phyloP scores from a whole-genome alignment of 768 basidiomycete species.

The Lactifluus volemus region DNA sequence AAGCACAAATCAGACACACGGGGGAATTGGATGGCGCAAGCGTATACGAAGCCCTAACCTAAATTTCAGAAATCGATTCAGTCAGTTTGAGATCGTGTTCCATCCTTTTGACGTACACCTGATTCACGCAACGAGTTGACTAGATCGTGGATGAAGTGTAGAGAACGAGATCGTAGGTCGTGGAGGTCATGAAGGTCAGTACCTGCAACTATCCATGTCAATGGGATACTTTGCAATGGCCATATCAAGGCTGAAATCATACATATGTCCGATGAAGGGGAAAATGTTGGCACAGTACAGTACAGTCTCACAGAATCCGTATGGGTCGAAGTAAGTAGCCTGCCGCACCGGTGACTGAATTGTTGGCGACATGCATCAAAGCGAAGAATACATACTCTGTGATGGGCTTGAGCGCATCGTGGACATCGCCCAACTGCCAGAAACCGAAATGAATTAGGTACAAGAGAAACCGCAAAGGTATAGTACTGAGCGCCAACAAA shows the following conservation, averaged over 20 bases:
- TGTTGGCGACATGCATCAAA: neutral
- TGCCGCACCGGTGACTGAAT: constrained; percentile 22
- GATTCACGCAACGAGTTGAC: constrained; percentile 48
- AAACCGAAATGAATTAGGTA: constrained; percentile 2
- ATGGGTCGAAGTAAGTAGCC: constrained; percentile 41
- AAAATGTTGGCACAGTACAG: constrained; percentile 64
- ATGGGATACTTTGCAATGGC: too few relatives aligned
- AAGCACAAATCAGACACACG: constrained; percentile 48
- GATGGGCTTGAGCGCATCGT: constrained; percentile 54
- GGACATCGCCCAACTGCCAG: constrained; percentile 41
- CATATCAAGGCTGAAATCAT: constrained; percentile 22
- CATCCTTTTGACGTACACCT: constrained; percentile 38
- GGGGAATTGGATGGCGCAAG: constrained; percentile 54
- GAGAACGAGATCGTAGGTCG: constrained; percentile 50
- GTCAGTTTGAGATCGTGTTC: neutral
- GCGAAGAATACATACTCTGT: constrained; percentile 38
- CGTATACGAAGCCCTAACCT: constrained; percentile 58
- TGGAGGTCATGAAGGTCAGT: constrained; percentile 63
- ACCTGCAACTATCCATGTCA: constrained; percentile 29
- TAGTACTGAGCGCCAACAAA: constrained; percentile 1
- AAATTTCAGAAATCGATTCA: constrained; percentile 9
- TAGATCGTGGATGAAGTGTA: constrained; percentile 57
- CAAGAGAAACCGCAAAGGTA: neutral
- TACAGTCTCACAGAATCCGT: constrained; percentile 42
- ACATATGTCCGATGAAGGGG: constrained; percentile 50